Conservation (phyloP, 305 asterid genomes). For the Fraxinus platypoda region DNA sequence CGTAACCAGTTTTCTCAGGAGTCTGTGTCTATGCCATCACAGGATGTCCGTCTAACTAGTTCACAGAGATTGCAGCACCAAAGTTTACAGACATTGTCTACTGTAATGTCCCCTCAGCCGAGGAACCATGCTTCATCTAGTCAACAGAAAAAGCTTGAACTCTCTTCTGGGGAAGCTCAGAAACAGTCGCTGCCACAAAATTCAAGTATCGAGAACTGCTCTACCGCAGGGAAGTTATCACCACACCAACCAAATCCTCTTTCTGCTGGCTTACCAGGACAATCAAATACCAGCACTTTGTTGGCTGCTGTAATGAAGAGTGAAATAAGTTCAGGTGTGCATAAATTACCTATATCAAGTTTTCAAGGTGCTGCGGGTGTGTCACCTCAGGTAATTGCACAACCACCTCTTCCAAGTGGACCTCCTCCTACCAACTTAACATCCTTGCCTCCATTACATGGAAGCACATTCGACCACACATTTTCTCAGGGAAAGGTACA, state of each 20-base stretch:
- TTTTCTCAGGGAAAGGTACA: slow-evolving; percentile 42
- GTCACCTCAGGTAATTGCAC: slow-evolving; percentile 28
- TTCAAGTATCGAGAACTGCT: slow-evolving; percentile 34
- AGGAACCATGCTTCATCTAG: slow-evolving; percentile 35
- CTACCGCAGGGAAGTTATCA: slow-evolving; percentile 32
- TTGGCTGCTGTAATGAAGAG: slow-evolving; percentile 57
- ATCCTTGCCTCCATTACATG: slow-evolving; percentile 23
- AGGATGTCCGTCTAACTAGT: slow-evolving; percentile 36
- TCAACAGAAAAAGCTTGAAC: slow-evolving; percentile 41
- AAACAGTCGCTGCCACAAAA: slow-evolving; percentile 29
- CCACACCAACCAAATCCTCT: slow-evolving; percentile 48
- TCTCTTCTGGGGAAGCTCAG: slow-evolving; percentile 30
- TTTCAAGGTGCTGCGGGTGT: slow-evolving; percentile 35
- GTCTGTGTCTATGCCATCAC: slow-evolving; percentile 37
- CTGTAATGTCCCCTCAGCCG: slow-evolving; percentile 41
- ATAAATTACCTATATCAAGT: slow-evolving; percentile 31
- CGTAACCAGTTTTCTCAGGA: slow-evolving; percentile 41
- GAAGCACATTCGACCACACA: slow-evolving; percentile 20
- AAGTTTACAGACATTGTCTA: slow-evolving; percentile 35
- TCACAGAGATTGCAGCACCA: slow-evolving; percentile 37
- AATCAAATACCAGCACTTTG: slow-evolving; percentile 53
- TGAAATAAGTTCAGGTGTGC: slow-evolving; percentile 38
- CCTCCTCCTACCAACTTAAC: slow-evolving; percentile 20
- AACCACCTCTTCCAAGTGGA: slow-evolving; percentile 32
- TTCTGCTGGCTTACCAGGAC: slow-evolving; percentile 47